Conservation (phyloP, 768 basidiomycete genomes). For the Tricholoma bakamatsutake region DNA sequence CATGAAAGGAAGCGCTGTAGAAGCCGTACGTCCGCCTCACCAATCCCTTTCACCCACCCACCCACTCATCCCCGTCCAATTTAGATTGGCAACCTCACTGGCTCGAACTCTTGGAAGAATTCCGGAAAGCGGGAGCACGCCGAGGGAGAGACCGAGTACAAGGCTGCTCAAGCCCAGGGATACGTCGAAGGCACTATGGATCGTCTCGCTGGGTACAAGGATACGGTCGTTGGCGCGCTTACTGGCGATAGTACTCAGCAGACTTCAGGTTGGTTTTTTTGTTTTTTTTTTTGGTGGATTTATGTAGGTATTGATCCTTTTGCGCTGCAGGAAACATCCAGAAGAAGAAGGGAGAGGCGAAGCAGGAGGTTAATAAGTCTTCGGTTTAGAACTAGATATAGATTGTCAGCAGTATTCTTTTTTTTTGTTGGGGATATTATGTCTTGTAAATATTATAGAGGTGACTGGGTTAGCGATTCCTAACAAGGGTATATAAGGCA, state of each 20-base stretch:
- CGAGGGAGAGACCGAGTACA: constrained; percentile 43
- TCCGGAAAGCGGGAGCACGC: constrained; percentile 50
- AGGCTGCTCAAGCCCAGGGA: constrained; percentile 43
- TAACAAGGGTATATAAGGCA: no score
- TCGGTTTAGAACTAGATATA: no score
- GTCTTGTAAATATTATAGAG: no score
- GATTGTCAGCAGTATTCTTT: no score
- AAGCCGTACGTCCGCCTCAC: constrained; percentile 6
- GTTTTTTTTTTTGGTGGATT: neutral
- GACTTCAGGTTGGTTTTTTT: constrained; percentile 26
- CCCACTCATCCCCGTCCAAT: neutral
- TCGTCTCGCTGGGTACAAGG: constrained; percentile 41
- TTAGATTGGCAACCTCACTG: constrained; percentile 41
- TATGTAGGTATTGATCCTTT: neutral
- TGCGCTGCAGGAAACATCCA: constrained; percentile 34
- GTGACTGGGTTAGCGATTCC: no score
- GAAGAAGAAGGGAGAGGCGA: constrained; percentile 22
- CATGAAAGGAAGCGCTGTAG: constrained; percentile 32
- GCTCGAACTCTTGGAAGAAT: constrained; percentile 36
- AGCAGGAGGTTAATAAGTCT: constrained; percentile 18
- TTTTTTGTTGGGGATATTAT: no score
- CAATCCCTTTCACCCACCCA: neutral
- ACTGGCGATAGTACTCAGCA: constrained; percentile 45
- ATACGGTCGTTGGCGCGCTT: constrained; percentile 43
- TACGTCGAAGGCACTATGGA: constrained; percentile 45